Evolutionary conservation across 306 rosid genomes (phyloP), one percentile per base, ranked within the genome.

Genomic region (Cicer bijugum): DNA sequence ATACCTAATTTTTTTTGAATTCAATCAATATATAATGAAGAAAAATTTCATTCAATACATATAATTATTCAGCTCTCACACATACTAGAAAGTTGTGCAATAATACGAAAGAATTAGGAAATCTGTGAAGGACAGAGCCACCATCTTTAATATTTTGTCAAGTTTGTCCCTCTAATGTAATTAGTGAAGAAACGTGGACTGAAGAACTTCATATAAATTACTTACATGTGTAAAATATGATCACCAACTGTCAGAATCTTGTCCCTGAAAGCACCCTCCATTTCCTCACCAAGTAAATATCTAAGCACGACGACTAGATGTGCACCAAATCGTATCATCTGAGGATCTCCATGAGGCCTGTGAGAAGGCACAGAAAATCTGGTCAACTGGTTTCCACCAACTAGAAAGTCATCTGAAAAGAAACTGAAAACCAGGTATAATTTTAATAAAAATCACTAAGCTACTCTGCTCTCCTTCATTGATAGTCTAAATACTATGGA

Each of bases 241-340:
- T 94, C 99, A 38, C 99, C 99, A 78, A 91, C 88, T 58, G 73
- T 90, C 82, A 86, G 73, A 79, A 91, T 88, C 83, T 87, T 94
- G 77, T 94, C 97, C 84, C 80, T 85, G 82, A 90, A 87, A 74
- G 81, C 72, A 80, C 87, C 99, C 78, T 80, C 86, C 82, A 88
- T 85, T 85, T 89, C 93, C 39, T 94, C 97, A 16, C 76, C 89
- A 62, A 87, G 87, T 72, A 94, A 91, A 85, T 87, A 79, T 76
- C 99, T 83, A 59, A 91, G 97, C 82, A 94, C 94, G 42, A 94
- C 96, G 78, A 94, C 96, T 55, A 94, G 87, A 87, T 94, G 99
- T 76, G 99, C 99, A 82, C 97, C 96, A 80, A 91, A 94, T 53
- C 96, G 91, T 76, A 94, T 94, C 95, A 94, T 94, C 68, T 94